Evolutionary conservation across 495 filamentous ascomycete genomes (phyloP).

Genomic region (Podospora sp.): DNA sequence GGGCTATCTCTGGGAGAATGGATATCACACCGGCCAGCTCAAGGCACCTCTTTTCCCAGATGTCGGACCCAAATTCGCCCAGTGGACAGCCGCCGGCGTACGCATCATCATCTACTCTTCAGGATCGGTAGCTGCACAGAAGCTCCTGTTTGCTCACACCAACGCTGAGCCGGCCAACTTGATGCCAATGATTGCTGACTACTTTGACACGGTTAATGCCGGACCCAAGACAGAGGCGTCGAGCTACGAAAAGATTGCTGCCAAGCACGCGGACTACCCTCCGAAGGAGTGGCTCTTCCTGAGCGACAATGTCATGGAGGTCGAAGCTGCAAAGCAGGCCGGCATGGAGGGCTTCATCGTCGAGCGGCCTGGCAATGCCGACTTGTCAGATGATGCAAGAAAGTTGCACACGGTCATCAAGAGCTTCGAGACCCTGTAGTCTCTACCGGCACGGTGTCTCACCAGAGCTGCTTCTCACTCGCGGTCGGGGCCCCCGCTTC

Average conservation of each 20-base stretch:
- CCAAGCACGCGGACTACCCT: conserved; percentile 42
- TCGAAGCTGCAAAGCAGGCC: conserved; percentile 63
- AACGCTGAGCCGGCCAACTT: conserved; percentile 58
- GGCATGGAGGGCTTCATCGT: conserved; percentile 65
- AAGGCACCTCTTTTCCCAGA: conserved; percentile 69
- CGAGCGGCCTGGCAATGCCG: conserved; percentile 65
- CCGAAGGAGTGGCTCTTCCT: conserved; percentile 62
- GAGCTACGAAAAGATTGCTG: conserved; percentile 64
- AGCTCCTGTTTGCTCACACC: conserved; percentile 70
- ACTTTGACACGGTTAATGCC: conserved; percentile 76
- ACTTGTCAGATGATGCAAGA: conserved; percentile 50
- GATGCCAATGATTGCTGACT: conserved; percentile 55
- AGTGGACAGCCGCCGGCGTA: conserved; percentile 52
- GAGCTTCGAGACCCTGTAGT: conserved; percentile 47
- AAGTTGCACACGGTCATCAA: conserved; percentile 46
- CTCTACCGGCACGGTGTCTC: neutral
- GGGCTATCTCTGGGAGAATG: conserved; percentile 69
- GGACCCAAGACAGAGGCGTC: conserved; percentile 62
- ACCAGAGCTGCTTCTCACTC: neutral
- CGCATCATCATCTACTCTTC: conserved; percentile 70
- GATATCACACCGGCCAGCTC: conserved; percentile 63
- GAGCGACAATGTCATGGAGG: conserved; percentile 71
- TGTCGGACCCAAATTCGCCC: conserved; percentile 57
- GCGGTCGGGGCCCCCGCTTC: neutral
- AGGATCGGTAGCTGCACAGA: conserved; percentile 71